phyloP scores from a whole-genome alignment of 345 rosid genomes.

The Mercurialis annua region DNA sequence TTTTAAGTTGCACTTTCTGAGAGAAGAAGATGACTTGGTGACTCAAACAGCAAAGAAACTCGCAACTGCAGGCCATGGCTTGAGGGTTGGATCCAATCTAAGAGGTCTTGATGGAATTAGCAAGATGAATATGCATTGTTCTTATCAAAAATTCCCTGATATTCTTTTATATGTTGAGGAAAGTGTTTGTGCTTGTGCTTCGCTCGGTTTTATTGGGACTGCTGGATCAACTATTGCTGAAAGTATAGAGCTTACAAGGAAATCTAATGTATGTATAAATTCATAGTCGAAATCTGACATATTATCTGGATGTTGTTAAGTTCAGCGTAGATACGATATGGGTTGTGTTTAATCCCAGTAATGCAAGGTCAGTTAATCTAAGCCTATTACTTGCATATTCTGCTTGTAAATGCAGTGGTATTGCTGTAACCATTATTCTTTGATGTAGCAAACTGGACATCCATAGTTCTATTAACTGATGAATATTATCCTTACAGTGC shows the following conservation, averaged over 20 bases:
- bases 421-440: too few species aligned
- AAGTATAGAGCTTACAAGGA: slow-evolving; percentile 72
- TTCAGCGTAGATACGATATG: too few species aligned
- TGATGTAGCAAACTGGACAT: too few species aligned
- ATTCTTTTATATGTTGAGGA: slow-evolving; percentile 74
- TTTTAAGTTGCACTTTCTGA: slow-evolving; percentile 54
- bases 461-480: too few species aligned
- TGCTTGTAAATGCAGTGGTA: too few species aligned
- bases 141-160: slow-evolving; percentile 40
- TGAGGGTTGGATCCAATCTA: slow-evolving; percentile 40
- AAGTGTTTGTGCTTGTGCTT: slow-evolving; percentile 86
- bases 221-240: slow-evolving; percentile 90
- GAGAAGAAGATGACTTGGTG: slow-evolving; percentile 54
- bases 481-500: too few species aligned
- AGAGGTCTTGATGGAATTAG: slow-evolving; percentile 27
- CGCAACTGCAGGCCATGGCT: slow-evolving; percentile 44
- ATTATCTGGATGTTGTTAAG: background rate
- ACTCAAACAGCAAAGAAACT: slow-evolving; percentile 44
- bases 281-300: slow-evolving; percentile 11
- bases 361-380: background rate
- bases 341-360: background rate
- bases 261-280: slow-evolving; percentile 41
- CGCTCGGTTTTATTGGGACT: slow-evolving; percentile 91
- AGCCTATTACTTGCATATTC: background rate
- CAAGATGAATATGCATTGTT: slow-evolving; percentile 40